These are phyloP conservation scores for Zygosaccharomyces bailii DNA, from an alignment of 805 yeast species.

Conservation along the genomic window DNA sequence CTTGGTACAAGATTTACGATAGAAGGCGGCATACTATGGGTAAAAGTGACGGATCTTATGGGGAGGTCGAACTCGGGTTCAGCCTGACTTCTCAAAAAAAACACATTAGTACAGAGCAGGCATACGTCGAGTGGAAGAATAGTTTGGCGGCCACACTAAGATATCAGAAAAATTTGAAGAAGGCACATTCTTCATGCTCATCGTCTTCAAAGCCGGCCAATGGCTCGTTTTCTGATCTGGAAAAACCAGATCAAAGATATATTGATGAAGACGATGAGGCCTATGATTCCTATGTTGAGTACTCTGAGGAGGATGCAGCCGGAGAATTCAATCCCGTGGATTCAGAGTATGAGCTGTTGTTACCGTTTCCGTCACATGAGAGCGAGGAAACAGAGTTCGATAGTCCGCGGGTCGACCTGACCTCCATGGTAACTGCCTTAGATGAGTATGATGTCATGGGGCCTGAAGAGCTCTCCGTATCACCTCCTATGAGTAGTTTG, in stretches of 20 bases:
- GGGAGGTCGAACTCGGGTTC: slow-evolving; percentile 29
- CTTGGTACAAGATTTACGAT: slow-evolving; percentile 31
- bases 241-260: neutral
- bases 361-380: slow-evolving; percentile 14
- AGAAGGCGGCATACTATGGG: slow-evolving; percentile 16
- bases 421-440: slow-evolving; percentile 27
- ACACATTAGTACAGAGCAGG: slow-evolving; percentile 20
- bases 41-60: slow-evolving; percentile 15
- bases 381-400: slow-evolving; percentile 11
- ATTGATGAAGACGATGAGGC: slow-evolving; percentile 14
- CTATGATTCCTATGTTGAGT: slow-evolving; percentile 13
- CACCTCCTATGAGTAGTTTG: neutral
- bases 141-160: slow-evolving; percentile 11
- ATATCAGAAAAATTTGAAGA: slow-evolving; percentile 10
- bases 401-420: slow-evolving; percentile 12
- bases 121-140: slow-evolving; percentile 25
- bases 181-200: neutral
- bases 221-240: slow-evolving; percentile 5
- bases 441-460: slow-evolving; percentile 32
- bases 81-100: slow-evolving; percentile 18
- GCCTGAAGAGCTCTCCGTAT: slow-evolving; percentile 10
- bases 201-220: neutral
- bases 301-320: slow-evolving; percentile 13
- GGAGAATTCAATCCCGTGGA: slow-evolving; percentile 8
- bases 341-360: slow-evolving; percentile 14